phyloP scores from a whole-genome alignment of 352 stramenopile species.

The Phytopythium boreale region DNA sequence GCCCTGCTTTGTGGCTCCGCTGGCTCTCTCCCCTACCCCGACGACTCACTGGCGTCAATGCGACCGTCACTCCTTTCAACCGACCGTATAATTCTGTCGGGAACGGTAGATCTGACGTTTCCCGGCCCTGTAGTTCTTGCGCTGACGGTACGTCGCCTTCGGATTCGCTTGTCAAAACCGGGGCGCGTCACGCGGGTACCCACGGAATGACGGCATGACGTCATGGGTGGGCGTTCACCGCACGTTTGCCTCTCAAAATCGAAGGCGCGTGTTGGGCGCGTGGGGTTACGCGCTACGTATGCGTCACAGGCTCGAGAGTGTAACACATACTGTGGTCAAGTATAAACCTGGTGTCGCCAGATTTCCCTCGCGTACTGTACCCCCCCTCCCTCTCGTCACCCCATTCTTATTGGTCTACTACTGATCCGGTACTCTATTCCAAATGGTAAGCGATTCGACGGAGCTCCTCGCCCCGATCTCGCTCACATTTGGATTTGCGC shows the following conservation, averaged over 20 bases:
- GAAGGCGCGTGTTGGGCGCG: not conserved
- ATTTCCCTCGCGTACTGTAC: not conserved
- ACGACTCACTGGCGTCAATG: no score
- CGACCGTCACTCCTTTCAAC: no score
- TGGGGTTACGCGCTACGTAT: not conserved
- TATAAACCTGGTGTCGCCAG: not conserved
- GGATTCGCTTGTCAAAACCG: not conserved
- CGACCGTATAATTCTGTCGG: no score
- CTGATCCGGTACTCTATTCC: no score
- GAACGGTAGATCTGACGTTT: no score
- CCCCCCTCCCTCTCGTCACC: not conserved
- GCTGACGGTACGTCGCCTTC: not conserved
- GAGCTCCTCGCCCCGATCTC: not conserved
- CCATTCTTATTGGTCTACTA: no score
- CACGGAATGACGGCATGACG: not conserved
- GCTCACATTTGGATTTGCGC: conserved; percentile 6
- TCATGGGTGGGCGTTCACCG: not conserved
- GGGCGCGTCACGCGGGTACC: not conserved
- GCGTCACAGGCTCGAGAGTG: not conserved
- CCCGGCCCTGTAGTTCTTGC: not conserved
- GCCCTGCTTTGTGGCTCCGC: no score
- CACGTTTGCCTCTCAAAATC: not conserved
- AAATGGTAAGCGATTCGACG: not conserved
- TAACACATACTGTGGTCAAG: not conserved
- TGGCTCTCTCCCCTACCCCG: no score